Evolutionary conservation across 225 moss, liverwort and hornwort species (phyloP).

Genomic region (Rhytidiadelphus loreus): DNA sequence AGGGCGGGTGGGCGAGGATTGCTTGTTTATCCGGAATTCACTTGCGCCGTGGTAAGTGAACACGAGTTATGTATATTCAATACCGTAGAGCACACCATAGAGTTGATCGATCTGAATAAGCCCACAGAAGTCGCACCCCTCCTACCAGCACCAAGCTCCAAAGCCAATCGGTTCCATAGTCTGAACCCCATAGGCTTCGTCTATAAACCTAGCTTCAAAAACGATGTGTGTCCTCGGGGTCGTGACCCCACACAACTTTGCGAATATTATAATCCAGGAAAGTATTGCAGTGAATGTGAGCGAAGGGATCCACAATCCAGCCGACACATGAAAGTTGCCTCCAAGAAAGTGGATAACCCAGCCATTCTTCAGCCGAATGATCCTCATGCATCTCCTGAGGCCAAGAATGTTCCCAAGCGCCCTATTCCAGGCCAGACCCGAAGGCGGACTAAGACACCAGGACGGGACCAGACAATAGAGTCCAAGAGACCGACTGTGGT

Average conservation of each 20-base stretch:
- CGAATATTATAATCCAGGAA: background rate
- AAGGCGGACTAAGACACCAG: accelerated
- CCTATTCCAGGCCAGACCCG: background rate
- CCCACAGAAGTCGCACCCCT: background rate
- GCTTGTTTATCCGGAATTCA: slow-evolving; percentile 18
- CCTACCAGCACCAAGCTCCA: background rate
- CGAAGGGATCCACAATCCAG: background rate
- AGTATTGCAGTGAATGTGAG: background rate
- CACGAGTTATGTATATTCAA: slow-evolving; percentile 16
- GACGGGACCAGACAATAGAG: background rate
- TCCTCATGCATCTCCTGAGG: background rate
- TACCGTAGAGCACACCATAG: background rate
- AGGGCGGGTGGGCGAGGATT: background rate
- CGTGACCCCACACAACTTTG: background rate
- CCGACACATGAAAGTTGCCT: background rate
- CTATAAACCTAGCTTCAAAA: background rate
- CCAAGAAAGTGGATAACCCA: background rate
- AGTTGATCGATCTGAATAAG: background rate
- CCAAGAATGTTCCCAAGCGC: background rate
- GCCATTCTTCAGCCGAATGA: background rate
- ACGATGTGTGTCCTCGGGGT: background rate
- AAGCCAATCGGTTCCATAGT: background rate
- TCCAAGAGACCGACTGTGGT: too few species aligned
- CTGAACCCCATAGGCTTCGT: slow-evolving; percentile 3
- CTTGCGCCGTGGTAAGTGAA: slow-evolving; percentile 1